Percentiles rank a stretch among this genome's conserved stretches.
These are phyloP conservation scores for Coemansia brasiliensis DNA, from an alignment of 192 early-diverging fungal species.

Conservation along the genomic window DNA sequence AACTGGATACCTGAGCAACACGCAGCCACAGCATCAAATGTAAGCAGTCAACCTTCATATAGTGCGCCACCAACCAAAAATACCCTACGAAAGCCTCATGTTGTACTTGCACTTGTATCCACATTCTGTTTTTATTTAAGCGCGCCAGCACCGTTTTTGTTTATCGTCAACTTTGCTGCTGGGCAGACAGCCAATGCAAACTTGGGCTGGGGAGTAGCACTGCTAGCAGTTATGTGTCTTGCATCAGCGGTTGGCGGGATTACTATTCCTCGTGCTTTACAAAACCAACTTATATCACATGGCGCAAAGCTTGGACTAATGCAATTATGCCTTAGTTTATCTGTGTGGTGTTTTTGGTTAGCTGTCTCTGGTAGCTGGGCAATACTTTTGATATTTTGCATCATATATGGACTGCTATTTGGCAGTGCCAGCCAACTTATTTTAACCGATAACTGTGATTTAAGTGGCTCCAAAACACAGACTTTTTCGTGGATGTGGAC, in stretches of 20 bases:
- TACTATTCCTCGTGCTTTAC: not conserved
- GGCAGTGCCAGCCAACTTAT: not conserved
- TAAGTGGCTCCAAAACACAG: not conserved
- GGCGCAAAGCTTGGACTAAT: not conserved
- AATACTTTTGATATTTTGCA: not conserved
- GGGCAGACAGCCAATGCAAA: not conserved
- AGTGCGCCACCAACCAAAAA: not conserved
- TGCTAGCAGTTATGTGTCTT: slow-evolving; percentile 2
- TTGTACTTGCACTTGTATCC: not conserved
- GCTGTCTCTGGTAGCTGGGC: slow-evolving; percentile 1
- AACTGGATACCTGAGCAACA: no score
- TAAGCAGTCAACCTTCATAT: not conserved
- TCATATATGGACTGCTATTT: not conserved
- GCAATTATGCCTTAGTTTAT: not conserved
- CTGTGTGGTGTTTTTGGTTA: slow-evolving; percentile 7
- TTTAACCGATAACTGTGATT: not conserved
- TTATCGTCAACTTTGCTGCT: not conserved
- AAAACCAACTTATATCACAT: not conserved
- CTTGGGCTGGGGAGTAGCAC: not conserved
- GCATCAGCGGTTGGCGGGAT: not conserved
- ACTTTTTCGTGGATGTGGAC: not conserved
- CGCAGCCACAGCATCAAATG: not conserved
- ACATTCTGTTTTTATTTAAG: not conserved
- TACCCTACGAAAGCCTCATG: not conserved
- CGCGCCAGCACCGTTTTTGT: not conserved